Evolutionary conservation across 805 yeast species (phyloP), one percentile per base, ranked within the genome.

Genomic region (Myxozyma neotropica): DNA sequence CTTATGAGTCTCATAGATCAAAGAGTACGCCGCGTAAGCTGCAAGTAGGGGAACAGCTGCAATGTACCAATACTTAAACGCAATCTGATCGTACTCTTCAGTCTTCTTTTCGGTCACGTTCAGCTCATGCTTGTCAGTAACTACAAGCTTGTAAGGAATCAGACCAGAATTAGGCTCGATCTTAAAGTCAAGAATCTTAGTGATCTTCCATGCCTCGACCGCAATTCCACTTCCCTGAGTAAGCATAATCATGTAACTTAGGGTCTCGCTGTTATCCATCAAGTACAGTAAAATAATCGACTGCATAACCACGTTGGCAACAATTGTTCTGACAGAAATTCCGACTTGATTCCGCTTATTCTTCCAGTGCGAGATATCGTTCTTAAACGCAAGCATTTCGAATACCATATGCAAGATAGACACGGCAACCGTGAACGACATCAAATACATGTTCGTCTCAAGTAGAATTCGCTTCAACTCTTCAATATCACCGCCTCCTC

Each of bases 161-260:
- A 67, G 19, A 36, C 68, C 70, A 61, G 44, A 33, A 10, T 24
- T 5, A 7, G 59, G 66, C 27, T 62, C 62, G 13, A 73, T 15
- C 39, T 68, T 68, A 27, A 40, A 39, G 39, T 75, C 72, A 3
- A 74, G 68, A 23, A 73, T 71, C 35, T 76, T 76, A 31, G 77
- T 75, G 54, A 76, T 73, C 63, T 76, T 76, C 79, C 79, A 77
- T 5, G 78, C 78, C 61, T 77, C 80, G 7, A 77, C 72, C 12
- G 73, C 44, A 35, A 77, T 74, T 23, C 77, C 76, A 48, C 74
- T 40, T 4, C 77, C 77, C 58, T 75, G 78, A 0, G 74, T 68
- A 3, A 70, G 59, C 50, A 75, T 63, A 45, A 77, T 70, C 77
- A 75, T 73, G 56, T 66, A 72, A 31, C 77, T 74, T 12, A 79